These are phyloP conservation scores for Akebia trifoliata DNA, from an alignment of 164 flowering plant genomes.

Conservation along the genomic window DNA sequence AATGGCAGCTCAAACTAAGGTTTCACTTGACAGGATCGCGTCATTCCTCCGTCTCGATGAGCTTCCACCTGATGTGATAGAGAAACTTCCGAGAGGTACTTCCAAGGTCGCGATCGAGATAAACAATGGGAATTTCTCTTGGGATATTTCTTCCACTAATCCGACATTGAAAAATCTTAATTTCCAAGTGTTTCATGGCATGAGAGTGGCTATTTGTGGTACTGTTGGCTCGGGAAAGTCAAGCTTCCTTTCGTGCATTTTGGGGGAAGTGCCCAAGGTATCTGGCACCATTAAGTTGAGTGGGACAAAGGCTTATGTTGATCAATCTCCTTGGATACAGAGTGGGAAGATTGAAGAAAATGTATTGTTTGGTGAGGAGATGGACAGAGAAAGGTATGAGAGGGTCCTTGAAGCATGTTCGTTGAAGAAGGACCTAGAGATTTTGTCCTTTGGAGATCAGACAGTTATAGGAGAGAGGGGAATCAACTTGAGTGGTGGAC, in stretches of 20 bases:
- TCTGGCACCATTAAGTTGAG: constrained; percentile 49
- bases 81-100: constrained; percentile 25
- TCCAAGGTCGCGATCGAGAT: constrained; percentile 39
- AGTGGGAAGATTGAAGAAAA: constrained; percentile 84
- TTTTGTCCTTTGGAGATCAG: constrained; percentile 74
- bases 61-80: constrained; percentile 26
- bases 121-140: constrained; percentile 37
- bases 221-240: constrained; percentile 80
- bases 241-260: constrained; percentile 57
- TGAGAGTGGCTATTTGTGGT: constrained; percentile 78
- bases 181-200: constrained; percentile 43
- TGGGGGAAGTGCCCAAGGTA: constrained; percentile 66
- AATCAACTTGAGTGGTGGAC: constrained; percentile 91
- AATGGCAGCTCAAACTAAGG: constrained; percentile 42
- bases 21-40: constrained; percentile 48
- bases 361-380: constrained; percentile 72
- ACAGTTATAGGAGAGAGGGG: constrained; percentile 88
- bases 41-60: constrained; percentile 42
- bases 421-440: constrained; percentile 72
- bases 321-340: constrained; percentile 92
- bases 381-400: constrained; percentile 65
- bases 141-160: constrained; percentile 34
- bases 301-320: constrained; percentile 78
- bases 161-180: constrained; percentile 46
- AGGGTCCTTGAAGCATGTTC: constrained; percentile 70